A percentile compares a stretch with the other conserved stretches of the same genome.
phyloP scores from a whole-genome alignment of 306 rosid species.

The Biancaea sappan region DNA sequence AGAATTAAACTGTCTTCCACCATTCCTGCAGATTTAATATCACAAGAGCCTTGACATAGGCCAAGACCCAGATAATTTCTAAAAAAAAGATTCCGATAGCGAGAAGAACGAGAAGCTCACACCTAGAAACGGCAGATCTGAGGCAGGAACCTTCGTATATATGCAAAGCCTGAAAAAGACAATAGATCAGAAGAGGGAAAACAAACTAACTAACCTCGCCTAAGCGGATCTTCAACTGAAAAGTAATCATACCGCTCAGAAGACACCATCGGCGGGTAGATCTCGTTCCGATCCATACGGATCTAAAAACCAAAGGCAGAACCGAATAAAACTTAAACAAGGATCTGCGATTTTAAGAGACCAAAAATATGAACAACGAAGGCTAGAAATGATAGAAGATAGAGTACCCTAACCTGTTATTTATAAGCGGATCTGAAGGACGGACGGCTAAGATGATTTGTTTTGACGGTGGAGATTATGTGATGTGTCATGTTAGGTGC shows the following conservation, averaged over 20 bases:
- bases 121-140: slow-evolving; percentile 20
- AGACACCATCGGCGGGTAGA: not conserved
- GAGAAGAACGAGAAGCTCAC: slow-evolving; percentile 13
- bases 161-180: not conserved
- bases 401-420: not conserved
- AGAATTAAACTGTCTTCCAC: rapidly evolving
- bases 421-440: not conserved
- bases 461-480: not conserved
- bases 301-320: not conserved
- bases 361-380: not conserved
- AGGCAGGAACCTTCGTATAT: not conserved
- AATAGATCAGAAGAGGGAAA: not conserved
- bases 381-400: rapidly evolving
- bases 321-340: rapidly evolving
- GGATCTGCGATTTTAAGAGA: not conserved
- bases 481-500: slow-evolving; percentile 11
- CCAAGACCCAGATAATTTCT: not conserved
- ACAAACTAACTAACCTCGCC: not conserved
- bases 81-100: slow-evolving; percentile 20
- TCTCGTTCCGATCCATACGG: not conserved
- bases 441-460: slow-evolving; percentile 14
- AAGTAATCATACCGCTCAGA: not conserved
- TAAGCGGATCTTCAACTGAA: no score
- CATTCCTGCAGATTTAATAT: slow-evolving; percentile 36
- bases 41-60: slow-evolving; percentile 3